Conservation (phyloP, 1,139 yeast species). For the Schizosaccharomyces versatilis region DNA sequence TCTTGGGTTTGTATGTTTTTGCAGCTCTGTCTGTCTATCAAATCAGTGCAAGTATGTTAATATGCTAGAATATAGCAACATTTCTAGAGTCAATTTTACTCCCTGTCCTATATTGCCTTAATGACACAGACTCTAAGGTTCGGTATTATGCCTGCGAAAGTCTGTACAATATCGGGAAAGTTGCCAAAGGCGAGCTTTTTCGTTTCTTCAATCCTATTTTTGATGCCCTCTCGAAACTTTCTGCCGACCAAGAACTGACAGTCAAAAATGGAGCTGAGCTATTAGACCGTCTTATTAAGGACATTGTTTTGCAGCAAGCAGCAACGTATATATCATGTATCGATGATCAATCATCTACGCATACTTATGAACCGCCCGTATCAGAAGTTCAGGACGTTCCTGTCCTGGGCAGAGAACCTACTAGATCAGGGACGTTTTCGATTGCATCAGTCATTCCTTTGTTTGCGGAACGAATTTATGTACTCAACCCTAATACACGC, state of each 20-base stretch:
- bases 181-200: slow-evolving; percentile 84
- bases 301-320: slow-evolving; percentile 87
- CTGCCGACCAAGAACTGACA: slow-evolving; percentile 77
- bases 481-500: slow-evolving; percentile 67
- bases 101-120: slow-evolving; percentile 86
- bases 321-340: slow-evolving; percentile 54
- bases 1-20: slow-evolving; percentile 24
- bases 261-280: slow-evolving; percentile 93
- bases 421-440: slow-evolving; percentile 41
- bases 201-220: slow-evolving; percentile 83
- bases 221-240: slow-evolving; percentile 72
- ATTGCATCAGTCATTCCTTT: slow-evolving; percentile 76
- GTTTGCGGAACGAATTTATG: slow-evolving; percentile 71
- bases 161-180: slow-evolving; percentile 84
- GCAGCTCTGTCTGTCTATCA: neutral
- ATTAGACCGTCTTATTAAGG: slow-evolving; percentile 73
- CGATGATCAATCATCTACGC: slow-evolving; percentile 22
- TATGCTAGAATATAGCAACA: slow-evolving; percentile 30
- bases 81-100: slow-evolving; percentile 72
- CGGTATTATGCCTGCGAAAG: slow-evolving; percentile 95
- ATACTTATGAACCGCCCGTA: slow-evolving; percentile 26
- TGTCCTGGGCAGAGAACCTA: neutral
- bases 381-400: slow-evolving; percentile 21
- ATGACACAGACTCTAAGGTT: slow-evolving; percentile 90
- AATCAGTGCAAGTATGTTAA: neutral